Percentiles rank a stretch among this genome's conserved stretches.
These are phyloP conservation scores for Medicago lupulina DNA, from an alignment of 306 rosid genomes.

Conservation along the genomic window DNA sequence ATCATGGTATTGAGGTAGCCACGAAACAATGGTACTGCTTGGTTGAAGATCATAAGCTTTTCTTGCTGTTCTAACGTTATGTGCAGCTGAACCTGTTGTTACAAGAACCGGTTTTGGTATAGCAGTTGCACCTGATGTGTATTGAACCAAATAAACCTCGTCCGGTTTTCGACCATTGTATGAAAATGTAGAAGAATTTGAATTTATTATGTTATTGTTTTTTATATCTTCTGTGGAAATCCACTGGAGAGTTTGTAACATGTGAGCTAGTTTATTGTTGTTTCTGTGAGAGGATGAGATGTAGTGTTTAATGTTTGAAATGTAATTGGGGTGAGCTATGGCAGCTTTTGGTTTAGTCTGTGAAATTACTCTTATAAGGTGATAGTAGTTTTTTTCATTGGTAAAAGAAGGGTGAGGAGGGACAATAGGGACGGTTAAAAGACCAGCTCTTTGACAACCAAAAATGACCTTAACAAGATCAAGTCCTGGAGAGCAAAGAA, in stretches of 20 bases:
- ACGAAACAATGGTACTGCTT: slow-evolving; percentile 65
- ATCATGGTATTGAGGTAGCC: slow-evolving; percentile 91
- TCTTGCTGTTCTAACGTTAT: slow-evolving; percentile 73
- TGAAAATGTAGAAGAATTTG: neutral
- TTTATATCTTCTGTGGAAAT: slow-evolving; percentile 53
- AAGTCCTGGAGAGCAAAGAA: slow-evolving; percentile 75
- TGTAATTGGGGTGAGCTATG: slow-evolving; percentile 63
- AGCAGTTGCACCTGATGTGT: slow-evolving; percentile 85
- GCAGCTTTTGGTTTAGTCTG: slow-evolving; percentile 89
- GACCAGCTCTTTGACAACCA: slow-evolving; percentile 79
- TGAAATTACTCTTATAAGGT: slow-evolving; percentile 56
- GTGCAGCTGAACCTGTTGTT: slow-evolving; percentile 76
- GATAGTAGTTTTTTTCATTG: slow-evolving; percentile 57
- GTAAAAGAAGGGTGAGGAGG: slow-evolving; percentile 72
- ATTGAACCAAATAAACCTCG: slow-evolving; percentile 72
- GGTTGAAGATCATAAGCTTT: slow-evolving; percentile 83
- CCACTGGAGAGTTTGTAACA: slow-evolving; percentile 58
- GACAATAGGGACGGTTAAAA: slow-evolving; percentile 62
- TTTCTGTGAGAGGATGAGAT: slow-evolving; percentile 33
- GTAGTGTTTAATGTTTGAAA: slow-evolving; percentile 47
- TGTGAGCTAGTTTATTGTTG: slow-evolving; percentile 43
- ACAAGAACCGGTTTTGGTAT: slow-evolving; percentile 80
- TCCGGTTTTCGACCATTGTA: slow-evolving; percentile 59
- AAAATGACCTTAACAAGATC: slow-evolving; percentile 68
- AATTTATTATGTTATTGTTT: neutral